phyloP scores from a whole-genome alignment of 768 basidiomycete genomes.

The Amanita pallidorosea region DNA sequence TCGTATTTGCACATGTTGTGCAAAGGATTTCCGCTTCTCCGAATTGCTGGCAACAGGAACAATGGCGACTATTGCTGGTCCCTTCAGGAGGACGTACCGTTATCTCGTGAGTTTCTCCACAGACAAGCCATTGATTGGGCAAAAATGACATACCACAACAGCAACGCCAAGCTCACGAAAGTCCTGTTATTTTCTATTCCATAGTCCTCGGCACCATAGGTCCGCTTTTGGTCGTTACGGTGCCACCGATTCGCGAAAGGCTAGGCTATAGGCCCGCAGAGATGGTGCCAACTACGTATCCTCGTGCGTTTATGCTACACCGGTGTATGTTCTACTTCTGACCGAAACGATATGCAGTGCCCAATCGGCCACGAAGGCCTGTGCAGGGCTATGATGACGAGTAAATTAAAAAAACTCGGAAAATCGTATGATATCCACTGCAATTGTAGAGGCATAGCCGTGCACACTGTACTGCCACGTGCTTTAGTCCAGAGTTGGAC shows the following conservation, averaged over 20 bases:
- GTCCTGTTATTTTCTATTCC: slow-evolving; percentile 86
- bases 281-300: slow-evolving; percentile 66
- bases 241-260: slow-evolving; percentile 73
- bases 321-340: background rate
- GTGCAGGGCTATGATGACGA: slow-evolving; percentile 71
- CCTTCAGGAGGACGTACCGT: slow-evolving; percentile 43
- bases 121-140: background rate
- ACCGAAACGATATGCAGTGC: slow-evolving; percentile 44
- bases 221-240: slow-evolving; percentile 57
- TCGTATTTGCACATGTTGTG: slow-evolving; percentile 4
- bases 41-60: background rate
- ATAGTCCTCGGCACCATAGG: slow-evolving; percentile 65
- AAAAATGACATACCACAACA: slow-evolving; percentile 21
- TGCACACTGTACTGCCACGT: no score
- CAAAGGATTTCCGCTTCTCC: background rate
- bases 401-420: no score
- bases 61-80: slow-evolving; percentile 35
- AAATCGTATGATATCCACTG: background rate
- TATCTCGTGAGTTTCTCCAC: slow-evolving; percentile 24
- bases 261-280: slow-evolving; percentile 65
- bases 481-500: no score
- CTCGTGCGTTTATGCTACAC: slow-evolving; percentile 38
- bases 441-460: background rate
- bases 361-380: slow-evolving; percentile 43
- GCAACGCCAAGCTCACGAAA: slow-evolving; percentile 90